Percentiles rank a stretch among this genome's conserved stretches.
phyloP scores from a whole-genome alignment of 352 stramenopile species.

The Achlya hypogyna region DNA sequence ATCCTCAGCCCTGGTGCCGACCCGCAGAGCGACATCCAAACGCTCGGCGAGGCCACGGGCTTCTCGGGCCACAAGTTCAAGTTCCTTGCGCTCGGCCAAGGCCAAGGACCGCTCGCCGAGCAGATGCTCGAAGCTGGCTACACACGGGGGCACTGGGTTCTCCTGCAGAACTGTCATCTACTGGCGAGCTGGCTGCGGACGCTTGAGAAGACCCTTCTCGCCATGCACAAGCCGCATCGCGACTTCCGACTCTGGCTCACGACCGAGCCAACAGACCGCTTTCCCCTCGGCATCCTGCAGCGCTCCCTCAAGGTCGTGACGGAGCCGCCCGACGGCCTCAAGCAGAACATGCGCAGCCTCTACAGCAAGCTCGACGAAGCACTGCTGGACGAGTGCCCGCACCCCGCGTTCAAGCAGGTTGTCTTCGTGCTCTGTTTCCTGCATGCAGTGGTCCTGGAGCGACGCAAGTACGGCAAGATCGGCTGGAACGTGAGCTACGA shows the following conservation, averaged over 20 bases:
- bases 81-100: slow-evolving; percentile 91
- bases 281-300: slow-evolving; percentile 92
- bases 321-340: slow-evolving; percentile 91
- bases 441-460: slow-evolving; percentile 92
- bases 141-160: slow-evolving; percentile 79
- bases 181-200: slow-evolving; percentile 89
- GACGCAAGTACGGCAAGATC: slow-evolving; percentile 95
- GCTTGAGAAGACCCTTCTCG: slow-evolving; percentile 89
- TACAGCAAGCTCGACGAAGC: slow-evolving; percentile 87
- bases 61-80: slow-evolving; percentile 89
- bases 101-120: slow-evolving; percentile 89
- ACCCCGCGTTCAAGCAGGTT: slow-evolving; percentile 86
- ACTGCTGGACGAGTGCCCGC: slow-evolving; percentile 89
- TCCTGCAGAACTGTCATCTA: slow-evolving; percentile 95
- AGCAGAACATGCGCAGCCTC: slow-evolving; percentile 94
- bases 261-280: slow-evolving; percentile 91
- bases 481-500: slow-evolving; percentile 96
- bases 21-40: slow-evolving; percentile 91
- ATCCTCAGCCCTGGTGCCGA: slow-evolving; percentile 91
- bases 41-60: slow-evolving; percentile 84
- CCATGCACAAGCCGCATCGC: slow-evolving; percentile 87
- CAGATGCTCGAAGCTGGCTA: slow-evolving; percentile 89
- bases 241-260: slow-evolving; percentile 95
- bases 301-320: slow-evolving; percentile 93
- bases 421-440: slow-evolving; percentile 94